Percentiles rank a stretch among this genome's conserved stretches.
Conservation (phyloP, 2,329 filamentous ascomycete genomes). For the Penicillium palitans region DNA sequence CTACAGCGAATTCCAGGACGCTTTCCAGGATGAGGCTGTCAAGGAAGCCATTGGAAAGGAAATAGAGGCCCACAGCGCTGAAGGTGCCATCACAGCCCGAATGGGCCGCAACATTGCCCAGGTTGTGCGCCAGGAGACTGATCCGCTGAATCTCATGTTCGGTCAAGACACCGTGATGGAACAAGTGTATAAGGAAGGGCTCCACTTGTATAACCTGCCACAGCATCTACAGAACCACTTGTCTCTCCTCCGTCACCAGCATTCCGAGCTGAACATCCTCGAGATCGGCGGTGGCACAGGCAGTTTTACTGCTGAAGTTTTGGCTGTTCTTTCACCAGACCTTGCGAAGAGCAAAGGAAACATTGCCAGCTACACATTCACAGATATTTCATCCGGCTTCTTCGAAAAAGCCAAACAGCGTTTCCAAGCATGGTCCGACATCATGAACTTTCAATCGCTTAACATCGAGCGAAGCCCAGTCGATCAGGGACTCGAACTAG, state of each 20-base stretch:
- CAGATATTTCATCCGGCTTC: slow-evolving; percentile 34
- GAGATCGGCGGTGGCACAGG: slow-evolving; percentile 37
- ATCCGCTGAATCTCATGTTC: slow-evolving; percentile 39
- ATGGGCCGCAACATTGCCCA: slow-evolving; percentile 34
- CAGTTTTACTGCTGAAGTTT: slow-evolving; percentile 25
- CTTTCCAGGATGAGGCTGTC: slow-evolving; percentile 17
- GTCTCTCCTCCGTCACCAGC: slow-evolving; percentile 22
- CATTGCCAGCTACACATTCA: slow-evolving; percentile 30
- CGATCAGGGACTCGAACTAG: slow-evolving; percentile 31
- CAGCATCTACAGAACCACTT: slow-evolving; percentile 21
- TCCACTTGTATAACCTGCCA: slow-evolving; percentile 26
- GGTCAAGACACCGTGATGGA: slow-evolving; percentile 35
- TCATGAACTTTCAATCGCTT: slow-evolving; percentile 32
- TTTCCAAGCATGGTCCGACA: slow-evolving; percentile 24
- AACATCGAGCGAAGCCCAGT: slow-evolving; percentile 32
- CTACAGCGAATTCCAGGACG: slow-evolving; percentile 23
- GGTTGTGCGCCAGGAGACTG: slow-evolving; percentile 30
- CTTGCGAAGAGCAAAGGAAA: slow-evolving; percentile 5
- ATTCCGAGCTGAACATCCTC: slow-evolving; percentile 19
- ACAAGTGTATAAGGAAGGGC: slow-evolving; percentile 29
- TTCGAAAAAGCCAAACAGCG: slow-evolving; percentile 29
- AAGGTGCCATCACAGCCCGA: slow-evolving; percentile 34
- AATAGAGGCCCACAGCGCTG: slow-evolving; percentile 26
- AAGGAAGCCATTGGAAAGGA: slow-evolving; percentile 27
- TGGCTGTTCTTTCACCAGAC: slow-evolving; percentile 19